phyloP scores from a whole-genome alignment of 768 basidiomycete species.

The Asterophora lycoperdoides region DNA sequence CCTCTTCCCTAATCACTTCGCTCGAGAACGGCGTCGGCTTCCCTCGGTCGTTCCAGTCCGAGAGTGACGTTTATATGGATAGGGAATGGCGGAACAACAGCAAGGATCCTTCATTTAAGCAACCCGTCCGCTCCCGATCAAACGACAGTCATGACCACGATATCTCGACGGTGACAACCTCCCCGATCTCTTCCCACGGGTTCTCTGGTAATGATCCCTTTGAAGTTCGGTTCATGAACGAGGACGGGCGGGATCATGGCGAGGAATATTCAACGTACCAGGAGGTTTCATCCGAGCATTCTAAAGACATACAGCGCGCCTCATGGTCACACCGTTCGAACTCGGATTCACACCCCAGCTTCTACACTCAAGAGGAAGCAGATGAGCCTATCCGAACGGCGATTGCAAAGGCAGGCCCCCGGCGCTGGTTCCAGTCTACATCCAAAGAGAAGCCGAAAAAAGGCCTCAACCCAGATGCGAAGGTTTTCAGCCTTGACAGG shows the following conservation, averaged over 20 bases:
- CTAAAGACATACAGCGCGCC: slow-evolving; percentile 28
- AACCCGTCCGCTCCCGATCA: slow-evolving; percentile 7
- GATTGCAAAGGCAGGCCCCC: slow-evolving; percentile 31
- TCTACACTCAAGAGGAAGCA: slow-evolving; percentile 7
- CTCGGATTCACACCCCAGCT: slow-evolving; percentile 30
- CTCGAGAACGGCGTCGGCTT: slow-evolving; percentile 40
- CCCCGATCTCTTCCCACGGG: slow-evolving; percentile 37
- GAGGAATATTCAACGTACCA: background rate
- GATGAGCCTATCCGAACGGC: slow-evolving; percentile 11
- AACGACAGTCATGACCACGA: slow-evolving; percentile 11
- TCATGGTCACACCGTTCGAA: slow-evolving; percentile 27
- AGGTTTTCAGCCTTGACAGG: slow-evolving; percentile 64
- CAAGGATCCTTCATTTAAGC: slow-evolving; percentile 10
- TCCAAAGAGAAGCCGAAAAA: slow-evolving; percentile 51
- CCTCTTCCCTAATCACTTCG: slow-evolving; percentile 52
- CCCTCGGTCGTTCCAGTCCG: slow-evolving; percentile 47
- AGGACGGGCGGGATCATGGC: slow-evolving; percentile 15
- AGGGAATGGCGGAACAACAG: slow-evolving; percentile 43
- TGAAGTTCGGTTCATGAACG: slow-evolving; percentile 35
- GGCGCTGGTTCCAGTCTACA: slow-evolving; percentile 45
- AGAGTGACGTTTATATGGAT: slow-evolving; percentile 48
- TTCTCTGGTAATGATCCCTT: slow-evolving; percentile 36
- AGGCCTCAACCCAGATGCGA: slow-evolving; percentile 81
- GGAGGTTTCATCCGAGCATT: slow-evolving; percentile 15
- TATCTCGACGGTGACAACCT: slow-evolving; percentile 29